A percentile compares a stretch with the other conserved stretches of the same genome.
Evolutionary conservation across 1,139 yeast species (phyloP).

Genomic region (Pichia sp.): DNA sequence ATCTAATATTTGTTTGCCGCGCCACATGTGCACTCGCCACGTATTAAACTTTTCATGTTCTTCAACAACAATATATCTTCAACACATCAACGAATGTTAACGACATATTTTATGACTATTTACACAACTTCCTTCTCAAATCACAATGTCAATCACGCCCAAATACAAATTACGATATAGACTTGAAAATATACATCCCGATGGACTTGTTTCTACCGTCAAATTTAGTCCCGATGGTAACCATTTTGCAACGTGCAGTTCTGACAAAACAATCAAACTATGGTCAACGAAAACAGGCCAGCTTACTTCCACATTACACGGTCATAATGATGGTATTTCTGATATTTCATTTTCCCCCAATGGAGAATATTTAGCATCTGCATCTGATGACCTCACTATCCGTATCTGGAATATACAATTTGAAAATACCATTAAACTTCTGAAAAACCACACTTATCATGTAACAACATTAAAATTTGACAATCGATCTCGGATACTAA

Average conservation of each 20-base stretch:
- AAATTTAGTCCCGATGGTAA: constrained; percentile 64
- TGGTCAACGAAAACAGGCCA: constrained; percentile 28
- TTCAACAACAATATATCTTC: too few relatives aligned
- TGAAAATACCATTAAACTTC: constrained; percentile 49
- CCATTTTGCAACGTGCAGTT: constrained; percentile 49
- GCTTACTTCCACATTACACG: constrained; percentile 39
- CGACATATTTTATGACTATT: too few relatives aligned
- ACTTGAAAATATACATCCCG: constrained; percentile 10
- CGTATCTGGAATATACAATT: constrained; percentile 61
- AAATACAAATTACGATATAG: constrained; percentile 16
- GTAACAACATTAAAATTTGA: constrained; percentile 71
- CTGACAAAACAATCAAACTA: constrained; percentile 40
- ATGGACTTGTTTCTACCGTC: constrained; percentile 28
- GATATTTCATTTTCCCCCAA: constrained; percentile 74
- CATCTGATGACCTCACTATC: constrained; percentile 80
- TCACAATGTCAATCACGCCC: not conserved
- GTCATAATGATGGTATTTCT: constrained; percentile 66
- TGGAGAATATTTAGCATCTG: constrained; percentile 69
- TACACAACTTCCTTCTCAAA: not conserved
- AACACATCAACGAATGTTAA: too few relatives aligned
- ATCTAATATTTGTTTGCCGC: too few relatives aligned
- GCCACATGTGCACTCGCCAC: too few relatives aligned
- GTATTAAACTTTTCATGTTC: too few relatives aligned
- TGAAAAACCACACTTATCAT: constrained; percentile 82
- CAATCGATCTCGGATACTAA: constrained; percentile 67